Evolutionary conservation across 345 rosid genomes (phyloP), one percentile per base, ranked within the genome.

Genomic region (Schrenkiella parvula): DNA sequence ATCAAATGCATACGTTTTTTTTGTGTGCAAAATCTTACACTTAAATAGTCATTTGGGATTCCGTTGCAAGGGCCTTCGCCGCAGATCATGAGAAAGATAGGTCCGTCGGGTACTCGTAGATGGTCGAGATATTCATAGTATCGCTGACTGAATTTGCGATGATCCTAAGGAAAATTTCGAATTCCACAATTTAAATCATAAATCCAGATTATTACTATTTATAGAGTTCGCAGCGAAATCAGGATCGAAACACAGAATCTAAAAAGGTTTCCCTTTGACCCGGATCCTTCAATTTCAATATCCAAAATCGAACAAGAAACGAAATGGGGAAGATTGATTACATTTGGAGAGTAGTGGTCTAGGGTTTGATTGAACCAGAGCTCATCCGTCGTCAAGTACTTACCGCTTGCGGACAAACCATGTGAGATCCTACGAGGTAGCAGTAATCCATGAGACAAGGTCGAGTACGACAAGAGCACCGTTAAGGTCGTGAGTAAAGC

Each of bases 281-380:
- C 31, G 18, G 14, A 7, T 43, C 21, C 1, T 3, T 28, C 7
- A 6, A 57, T 15, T 38, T 8, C 15, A 15, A 17, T 2, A 15
- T 26, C 8, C 22, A 2, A 32, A 35, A 69, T 55, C 2, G 9
- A 57, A 41, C 14, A 54, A 72, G 7, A 54, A 43, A 18, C 29
- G 60, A 12, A 29, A 71, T 32, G 14, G 44, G 17, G 55, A 54
- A 47, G 54, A 14, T 28, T 34, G 53, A 41, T 70, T 87, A 93
- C 99, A 21, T 70, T 78, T 7, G 97, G 93, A 55, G 96, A 87
- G 80, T 66, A 93, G 82, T 93, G 96, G 72, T 93, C 95, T 70
- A 91, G 86, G 78, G 84, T 91, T 78, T 93, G 98, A 79, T 84
- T 81, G 78, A 89, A 83, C 96, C 95, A 93, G 72, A 79, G 89